Percentiles rank a stretch among this genome's conserved stretches.
These are phyloP conservation scores for Agrostemma githago DNA, from an alignment of 148 eudicot species.

Conservation along the genomic window DNA sequence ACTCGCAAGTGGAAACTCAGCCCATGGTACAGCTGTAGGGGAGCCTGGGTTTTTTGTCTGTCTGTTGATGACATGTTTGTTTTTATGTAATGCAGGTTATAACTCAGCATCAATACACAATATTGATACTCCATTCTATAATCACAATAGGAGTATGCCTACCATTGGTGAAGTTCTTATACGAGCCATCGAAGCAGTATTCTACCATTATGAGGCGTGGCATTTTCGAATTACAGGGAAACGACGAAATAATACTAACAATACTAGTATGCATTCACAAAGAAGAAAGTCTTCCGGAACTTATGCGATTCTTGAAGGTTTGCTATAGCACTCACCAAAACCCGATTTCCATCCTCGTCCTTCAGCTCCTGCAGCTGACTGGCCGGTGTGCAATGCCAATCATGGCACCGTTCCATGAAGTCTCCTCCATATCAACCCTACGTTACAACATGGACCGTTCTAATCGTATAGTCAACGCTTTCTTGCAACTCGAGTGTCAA, in stretches of 20 bases:
- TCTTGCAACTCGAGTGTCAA: slow-evolving; percentile 15
- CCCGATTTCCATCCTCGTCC: slow-evolving; percentile 5
- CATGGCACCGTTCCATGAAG: slow-evolving; percentile 25
- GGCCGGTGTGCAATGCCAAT: slow-evolving; percentile 23
- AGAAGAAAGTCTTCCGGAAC: slow-evolving; percentile 1
- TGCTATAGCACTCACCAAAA: background rate
- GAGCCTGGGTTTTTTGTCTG: too few relatives aligned
- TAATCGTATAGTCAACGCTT: slow-evolving; percentile 14
- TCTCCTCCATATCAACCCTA: slow-evolving; percentile 15
- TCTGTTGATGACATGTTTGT: too few relatives aligned
- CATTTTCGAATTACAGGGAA: background rate
- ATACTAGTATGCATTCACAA: slow-evolving; percentile 16
- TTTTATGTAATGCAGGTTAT: background rate
- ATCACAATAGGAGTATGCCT: background rate
- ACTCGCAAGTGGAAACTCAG: too few relatives aligned
- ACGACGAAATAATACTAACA: background rate
- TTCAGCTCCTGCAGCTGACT: slow-evolving; percentile 22
- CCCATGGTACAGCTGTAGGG: too few relatives aligned
- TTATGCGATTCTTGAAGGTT: background rate
- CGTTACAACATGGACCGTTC: slow-evolving; percentile 15
- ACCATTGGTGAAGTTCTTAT: slow-evolving; percentile 9
- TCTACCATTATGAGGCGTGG: slow-evolving; percentile 3
- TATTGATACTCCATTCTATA: background rate
- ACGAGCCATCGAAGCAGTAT: slow-evolving; percentile 15
- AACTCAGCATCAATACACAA: background rate